These are phyloP conservation scores for Naganishia vishniacii DNA, from an alignment of 768 basidiomycete species.

Conservation along the genomic window DNA sequence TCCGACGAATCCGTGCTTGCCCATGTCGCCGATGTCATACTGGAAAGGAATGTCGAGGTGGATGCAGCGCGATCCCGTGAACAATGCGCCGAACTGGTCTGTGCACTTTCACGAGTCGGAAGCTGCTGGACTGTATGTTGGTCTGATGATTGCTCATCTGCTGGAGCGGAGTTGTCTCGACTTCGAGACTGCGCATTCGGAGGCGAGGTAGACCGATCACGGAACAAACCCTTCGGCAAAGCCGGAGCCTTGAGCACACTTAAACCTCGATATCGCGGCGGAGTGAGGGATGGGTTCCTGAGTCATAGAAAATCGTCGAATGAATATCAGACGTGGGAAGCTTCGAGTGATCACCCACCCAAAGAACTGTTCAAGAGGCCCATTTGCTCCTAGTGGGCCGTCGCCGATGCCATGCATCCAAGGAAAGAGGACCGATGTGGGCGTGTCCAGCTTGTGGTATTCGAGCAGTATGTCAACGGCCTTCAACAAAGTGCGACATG, in stretches of 20 bases:
- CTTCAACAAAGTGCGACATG: too few species aligned
- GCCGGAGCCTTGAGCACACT: constrained; percentile 38
- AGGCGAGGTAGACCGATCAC: background rate
- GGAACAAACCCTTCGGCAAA: constrained; percentile 24
- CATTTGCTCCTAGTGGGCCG: constrained; percentile 41
- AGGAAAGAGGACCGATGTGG: constrained; percentile 44
- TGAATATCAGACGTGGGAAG: too few species aligned
- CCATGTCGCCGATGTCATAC: constrained; percentile 7
- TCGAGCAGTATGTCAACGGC: constrained; percentile 35
- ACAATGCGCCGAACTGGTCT: background rate
- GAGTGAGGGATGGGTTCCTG: constrained; percentile 41
- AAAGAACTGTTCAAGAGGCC: constrained; percentile 40
- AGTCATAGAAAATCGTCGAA: constrained; percentile 10
- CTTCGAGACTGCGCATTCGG: background rate
- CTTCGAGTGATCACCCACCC: too few species aligned
- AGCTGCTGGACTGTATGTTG: background rate
- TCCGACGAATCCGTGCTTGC: constrained; percentile 9
- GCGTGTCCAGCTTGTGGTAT: constrained; percentile 41
- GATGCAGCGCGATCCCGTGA: constrained; percentile 18
- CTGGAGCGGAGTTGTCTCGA: background rate
- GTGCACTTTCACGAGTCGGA: background rate
- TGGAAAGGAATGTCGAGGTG: constrained; percentile 6
- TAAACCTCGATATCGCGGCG: constrained; percentile 45
- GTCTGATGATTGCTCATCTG: background rate
- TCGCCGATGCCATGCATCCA: constrained; percentile 48